phyloP scores from a whole-genome alignment of 202 grass and related monocot genomes.

The Thinopyrum obtusiflorum region DNA sequence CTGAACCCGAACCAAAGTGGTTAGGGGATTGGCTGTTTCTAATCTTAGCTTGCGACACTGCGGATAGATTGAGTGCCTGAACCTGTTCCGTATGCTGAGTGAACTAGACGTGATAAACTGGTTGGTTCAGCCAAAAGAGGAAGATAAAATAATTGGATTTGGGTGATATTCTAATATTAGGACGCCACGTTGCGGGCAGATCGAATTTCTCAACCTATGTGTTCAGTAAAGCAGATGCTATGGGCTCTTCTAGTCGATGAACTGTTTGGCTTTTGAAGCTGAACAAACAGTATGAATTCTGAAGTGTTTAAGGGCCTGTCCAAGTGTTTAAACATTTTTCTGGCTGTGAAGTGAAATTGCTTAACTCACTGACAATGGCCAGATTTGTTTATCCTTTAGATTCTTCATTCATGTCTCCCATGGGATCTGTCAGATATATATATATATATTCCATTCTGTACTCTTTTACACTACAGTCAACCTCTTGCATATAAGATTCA shows the following conservation, averaged over 20 bases:
- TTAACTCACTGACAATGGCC: not conserved
- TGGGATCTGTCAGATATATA: slow-evolving; percentile 26
- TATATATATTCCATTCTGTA: slow-evolving; percentile 31
- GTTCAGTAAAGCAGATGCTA: not conserved
- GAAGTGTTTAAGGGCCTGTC: not conserved
- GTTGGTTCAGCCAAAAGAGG: not conserved
- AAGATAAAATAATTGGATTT: not conserved
- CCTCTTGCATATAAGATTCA: not conserved
- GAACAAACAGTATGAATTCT: not conserved
- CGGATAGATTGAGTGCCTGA: not conserved
- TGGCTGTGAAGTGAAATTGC: not conserved
- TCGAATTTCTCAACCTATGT: not conserved
- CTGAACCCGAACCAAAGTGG: not conserved
- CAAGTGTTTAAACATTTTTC: not conserved
- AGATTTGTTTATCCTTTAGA: slow-evolving; percentile 2
- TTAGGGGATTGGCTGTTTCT: not conserved
- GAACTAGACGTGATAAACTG: not conserved
- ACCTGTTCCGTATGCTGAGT: not conserved
- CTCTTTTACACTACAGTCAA: slow-evolving; percentile 14
- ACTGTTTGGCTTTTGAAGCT: slow-evolving; percentile 6
- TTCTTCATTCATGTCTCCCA: slow-evolving; percentile 25
- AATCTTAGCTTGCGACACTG: not conserved
- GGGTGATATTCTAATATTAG: not conserved
- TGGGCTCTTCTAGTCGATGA: not conserved
- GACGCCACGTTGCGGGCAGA: not conserved